Evolutionary conservation across 2,329 filamentous ascomycete species (phyloP).

Genomic region (Mariannaea elegans): DNA sequence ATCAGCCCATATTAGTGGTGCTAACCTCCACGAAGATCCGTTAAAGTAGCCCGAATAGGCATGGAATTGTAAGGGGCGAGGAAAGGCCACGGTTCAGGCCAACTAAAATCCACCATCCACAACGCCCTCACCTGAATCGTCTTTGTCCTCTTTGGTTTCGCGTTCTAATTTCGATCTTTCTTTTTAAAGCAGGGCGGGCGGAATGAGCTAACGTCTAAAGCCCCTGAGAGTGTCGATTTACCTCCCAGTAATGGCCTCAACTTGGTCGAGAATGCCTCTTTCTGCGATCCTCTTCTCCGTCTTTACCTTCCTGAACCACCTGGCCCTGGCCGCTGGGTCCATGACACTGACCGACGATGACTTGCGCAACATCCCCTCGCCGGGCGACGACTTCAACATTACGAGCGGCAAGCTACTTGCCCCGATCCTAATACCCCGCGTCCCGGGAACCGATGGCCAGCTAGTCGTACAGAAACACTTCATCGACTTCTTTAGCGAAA

Average conservation of each 20-base stretch:
- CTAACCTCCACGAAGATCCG: no score
- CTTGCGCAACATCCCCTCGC: slow-evolving; percentile 75
- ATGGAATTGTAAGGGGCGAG: no score
- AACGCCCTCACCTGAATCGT: no score
- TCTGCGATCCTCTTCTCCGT: slow-evolving; percentile 29
- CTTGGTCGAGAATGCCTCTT: slow-evolving; percentile 29
- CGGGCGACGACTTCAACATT: slow-evolving; percentile 81
- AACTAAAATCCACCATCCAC: no score
- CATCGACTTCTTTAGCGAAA: slow-evolving; percentile 77
- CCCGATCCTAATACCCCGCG: slow-evolving; percentile 86
- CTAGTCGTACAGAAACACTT: slow-evolving; percentile 81
- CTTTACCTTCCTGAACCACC: slow-evolving; percentile 29
- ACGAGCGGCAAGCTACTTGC: slow-evolving; percentile 78
- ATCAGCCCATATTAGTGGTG: no score
- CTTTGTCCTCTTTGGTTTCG: no score
- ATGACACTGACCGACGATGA: slow-evolving; percentile 76
- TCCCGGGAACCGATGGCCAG: slow-evolving; percentile 85
- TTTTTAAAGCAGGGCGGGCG: no score
- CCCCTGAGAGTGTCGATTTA: slow-evolving; percentile 10
- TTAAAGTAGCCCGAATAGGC: no score
- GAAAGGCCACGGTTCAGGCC: no score
- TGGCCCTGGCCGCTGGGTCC: slow-evolving; percentile 49
- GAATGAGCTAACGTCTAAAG: not conserved
- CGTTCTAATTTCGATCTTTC: no score
- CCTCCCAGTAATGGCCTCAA: slow-evolving; percentile 16